Base-by-base conservation (phyloP, 805 yeast species). In the Helenozyma rhizophorensis region DNA sequence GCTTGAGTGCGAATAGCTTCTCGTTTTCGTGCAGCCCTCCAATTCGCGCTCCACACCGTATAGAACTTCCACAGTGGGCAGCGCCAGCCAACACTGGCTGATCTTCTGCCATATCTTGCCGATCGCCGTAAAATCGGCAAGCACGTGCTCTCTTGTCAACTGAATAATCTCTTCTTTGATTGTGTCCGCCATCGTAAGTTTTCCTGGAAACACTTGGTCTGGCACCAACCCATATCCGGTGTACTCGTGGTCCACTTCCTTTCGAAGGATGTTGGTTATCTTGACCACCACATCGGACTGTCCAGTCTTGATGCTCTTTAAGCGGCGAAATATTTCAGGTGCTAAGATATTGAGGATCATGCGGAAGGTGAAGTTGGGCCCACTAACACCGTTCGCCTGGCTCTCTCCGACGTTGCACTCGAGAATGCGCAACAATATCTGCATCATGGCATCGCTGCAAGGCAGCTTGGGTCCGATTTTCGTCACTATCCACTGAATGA, bases 401-500 rank as follows among this genome's bases (percentile, higher is more conserved):
- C 23, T 33, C 9, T 31, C 30, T n/a, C 40, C 41, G 21, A 31
- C 25, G n/a, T 36, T 43, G 8, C 35, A 37, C 18, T 42, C 42
- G 13, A 46, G 28, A 7, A 44, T 43, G 11, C 39, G 38, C 23
- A 33, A 23, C 14, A 46, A 28, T 9, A 46, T 31, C 19, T 35
- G 41, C 3, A 36, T 26, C 41, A 44, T 35, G 12, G 27, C 28
- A 6, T 44, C 43, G 25, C 34, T 37, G 22, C 25, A 19, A n/a
- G 32, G 21, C 14, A 42, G 43, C 25, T 23, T 30, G 5, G 44
- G 36, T 8, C 47, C 47, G 12, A 51, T 45, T 25, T 38, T 40
- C 9, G 35, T 33, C 10, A 43, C 29, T 4, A 50, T 28, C 68
- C 69, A 65, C 30, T 47, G 54, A 13, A 64, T 49, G 16, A 64